A percentile compares a stretch with the other conserved stretches of the same genome.
Evolutionary conservation across 2,329 filamentous ascomycete genomes (phyloP).

Genomic region (Aschersonia sp.): DNA sequence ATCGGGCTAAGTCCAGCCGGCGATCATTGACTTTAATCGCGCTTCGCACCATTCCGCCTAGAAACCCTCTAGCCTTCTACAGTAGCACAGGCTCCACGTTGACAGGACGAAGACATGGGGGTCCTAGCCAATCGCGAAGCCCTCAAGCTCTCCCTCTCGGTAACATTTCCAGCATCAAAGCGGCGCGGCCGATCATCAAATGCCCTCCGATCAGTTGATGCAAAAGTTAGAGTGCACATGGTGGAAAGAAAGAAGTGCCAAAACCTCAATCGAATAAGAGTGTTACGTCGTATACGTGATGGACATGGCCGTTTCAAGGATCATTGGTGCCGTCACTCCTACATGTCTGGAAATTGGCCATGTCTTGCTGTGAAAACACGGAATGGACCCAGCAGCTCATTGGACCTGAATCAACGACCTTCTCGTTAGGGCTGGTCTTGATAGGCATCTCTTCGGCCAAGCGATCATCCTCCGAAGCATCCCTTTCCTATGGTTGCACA

Average conservation of each 20-base stretch:
- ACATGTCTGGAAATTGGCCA: not conserved
- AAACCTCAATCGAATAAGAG: not conserved
- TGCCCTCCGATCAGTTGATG: no score
- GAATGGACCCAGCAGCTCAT: not conserved
- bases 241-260: not conserved
- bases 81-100: not conserved
- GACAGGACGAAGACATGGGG: not conserved
- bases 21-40: not conserved
- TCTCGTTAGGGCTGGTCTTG: not conserved
- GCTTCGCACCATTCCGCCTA: not conserved
- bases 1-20: not conserved
- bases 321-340: not conserved
- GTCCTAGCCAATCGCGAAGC: conserved; percentile 1
- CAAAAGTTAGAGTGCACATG: no score
- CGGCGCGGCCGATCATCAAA: not conserved
- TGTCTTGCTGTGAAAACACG: not conserved
- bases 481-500: not conserved
- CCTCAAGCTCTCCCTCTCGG: not conserved
- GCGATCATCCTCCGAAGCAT: no score
- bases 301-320: not conserved
- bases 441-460: no score
- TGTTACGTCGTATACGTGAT: not conserved
- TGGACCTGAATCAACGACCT: not conserved
- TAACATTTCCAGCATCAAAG: not conserved
- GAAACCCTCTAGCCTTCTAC: not conserved